These are phyloP conservation scores for Lecanicillium sp. DNA, from an alignment of 2,329 filamentous ascomycete genomes.

Conservation along the genomic window DNA sequence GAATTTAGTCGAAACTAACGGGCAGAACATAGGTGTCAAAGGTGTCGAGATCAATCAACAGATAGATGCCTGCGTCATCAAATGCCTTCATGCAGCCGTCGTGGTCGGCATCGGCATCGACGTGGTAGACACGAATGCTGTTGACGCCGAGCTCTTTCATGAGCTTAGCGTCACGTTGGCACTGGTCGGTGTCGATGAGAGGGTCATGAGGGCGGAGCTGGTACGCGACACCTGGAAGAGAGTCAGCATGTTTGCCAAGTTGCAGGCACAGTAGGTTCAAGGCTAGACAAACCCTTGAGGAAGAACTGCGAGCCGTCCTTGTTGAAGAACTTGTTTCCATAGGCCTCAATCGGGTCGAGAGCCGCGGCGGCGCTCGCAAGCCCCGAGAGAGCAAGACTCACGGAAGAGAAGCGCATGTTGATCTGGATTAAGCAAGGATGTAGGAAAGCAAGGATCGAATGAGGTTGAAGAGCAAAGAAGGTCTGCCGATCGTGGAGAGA, in stretches of 20 bases:
- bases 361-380: conserved; percentile 30
- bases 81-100: conserved; percentile 76
- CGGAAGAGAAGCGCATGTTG: conserved; percentile 34
- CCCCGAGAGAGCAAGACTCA: conserved; percentile 30
- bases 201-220: conserved; percentile 62
- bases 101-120: conserved; percentile 66
- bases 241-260: background rate
- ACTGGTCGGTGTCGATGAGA: conserved; percentile 69
- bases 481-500: background rate
- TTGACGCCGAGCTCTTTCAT: conserved; percentile 81
- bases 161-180: conserved; percentile 64
- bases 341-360: conserved; percentile 44
- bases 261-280: background rate
- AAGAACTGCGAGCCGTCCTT: conserved; percentile 76
- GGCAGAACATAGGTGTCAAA: conserved; percentile 63
- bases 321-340: conserved; percentile 81
- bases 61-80: conserved; percentile 73
- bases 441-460: background rate
- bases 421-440: background rate
- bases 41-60: conserved; percentile 77
- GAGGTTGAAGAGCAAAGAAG: background rate
- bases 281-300: conserved; percentile 59
- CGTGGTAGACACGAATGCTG: conserved; percentile 82
- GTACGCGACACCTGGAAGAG: conserved; percentile 69
- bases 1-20: conserved; percentile 26